Conservation (phyloP, 768 basidiomycete species). For the Solioccasus polychromus region DNA sequence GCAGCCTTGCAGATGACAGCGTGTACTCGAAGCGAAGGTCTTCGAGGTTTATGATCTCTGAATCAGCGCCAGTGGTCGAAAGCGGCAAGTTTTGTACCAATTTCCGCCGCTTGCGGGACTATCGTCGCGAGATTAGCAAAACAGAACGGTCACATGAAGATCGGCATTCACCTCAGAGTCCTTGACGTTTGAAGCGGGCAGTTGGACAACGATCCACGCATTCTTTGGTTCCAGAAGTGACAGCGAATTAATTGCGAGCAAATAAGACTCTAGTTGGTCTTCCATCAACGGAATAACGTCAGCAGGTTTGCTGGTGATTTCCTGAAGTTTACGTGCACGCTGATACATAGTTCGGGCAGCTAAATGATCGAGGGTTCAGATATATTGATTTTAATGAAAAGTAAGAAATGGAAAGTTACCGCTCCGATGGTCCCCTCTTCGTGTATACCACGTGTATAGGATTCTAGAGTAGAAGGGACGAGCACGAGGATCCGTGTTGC, state of each 20-base stretch:
- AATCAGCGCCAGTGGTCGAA: slow-evolving; percentile 57
- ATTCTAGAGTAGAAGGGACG: slow-evolving; percentile 87
- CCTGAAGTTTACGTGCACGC: slow-evolving; percentile 74
- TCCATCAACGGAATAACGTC: slow-evolving; percentile 48
- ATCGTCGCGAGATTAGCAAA: slow-evolving; percentile 19
- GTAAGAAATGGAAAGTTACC: slow-evolving; percentile 51
- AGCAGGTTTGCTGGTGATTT: slow-evolving; percentile 33
- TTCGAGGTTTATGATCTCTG: slow-evolving; percentile 74
- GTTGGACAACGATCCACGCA: slow-evolving; percentile 78
- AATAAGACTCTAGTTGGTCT: slow-evolving; percentile 76
- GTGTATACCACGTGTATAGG: slow-evolving; percentile 91
- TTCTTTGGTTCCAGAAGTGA: slow-evolving; percentile 76
- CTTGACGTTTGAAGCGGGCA: slow-evolving; percentile 42
- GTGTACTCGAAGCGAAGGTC: slow-evolving; percentile 81
- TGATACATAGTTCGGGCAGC: slow-evolving; percentile 94
- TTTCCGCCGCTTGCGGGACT: slow-evolving; percentile 72
- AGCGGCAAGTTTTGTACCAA: slow-evolving; percentile 77
- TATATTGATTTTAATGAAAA: slow-evolving; percentile 7
- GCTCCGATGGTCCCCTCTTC: slow-evolving; percentile 84
- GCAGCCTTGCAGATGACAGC: slow-evolving; percentile 72
- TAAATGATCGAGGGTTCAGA: slow-evolving; percentile 37
- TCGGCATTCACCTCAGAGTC: slow-evolving; percentile 43
- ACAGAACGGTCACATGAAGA: slow-evolving; percentile 14
- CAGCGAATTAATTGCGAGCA: slow-evolving; percentile 86
- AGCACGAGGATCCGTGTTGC: slow-evolving; percentile 86